phyloP scores from a whole-genome alignment of 768 basidiomycete species.

The Serendipita indica region DNA sequence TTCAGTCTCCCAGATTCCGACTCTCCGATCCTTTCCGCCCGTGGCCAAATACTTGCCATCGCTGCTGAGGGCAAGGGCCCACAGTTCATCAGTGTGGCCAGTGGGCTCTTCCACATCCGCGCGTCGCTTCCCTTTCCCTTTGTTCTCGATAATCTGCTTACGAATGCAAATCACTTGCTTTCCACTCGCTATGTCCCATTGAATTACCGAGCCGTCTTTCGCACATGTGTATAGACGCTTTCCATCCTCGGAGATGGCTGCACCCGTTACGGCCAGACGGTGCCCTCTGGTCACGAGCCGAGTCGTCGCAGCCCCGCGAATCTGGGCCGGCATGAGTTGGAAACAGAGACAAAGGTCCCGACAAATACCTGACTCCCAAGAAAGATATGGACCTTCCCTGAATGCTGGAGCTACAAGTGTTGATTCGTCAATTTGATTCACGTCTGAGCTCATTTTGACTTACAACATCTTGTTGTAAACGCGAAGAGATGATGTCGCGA shows the following conservation, averaged over 20 bases:
- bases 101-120: constrained; percentile 27
- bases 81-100: constrained; percentile 80
- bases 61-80: constrained; percentile 66
- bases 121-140: constrained; percentile 37
- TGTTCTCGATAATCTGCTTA: constrained; percentile 45
- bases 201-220: constrained; percentile 81
- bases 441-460: constrained; percentile 15
- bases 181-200: constrained; percentile 64
- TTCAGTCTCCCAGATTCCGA: constrained; percentile 79
- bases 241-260: constrained; percentile 58
- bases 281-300: constrained; percentile 56
- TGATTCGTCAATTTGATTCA: neutral
- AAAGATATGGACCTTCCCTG: constrained; percentile 74
- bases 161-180: constrained; percentile 42
- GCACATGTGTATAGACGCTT: constrained; percentile 72
- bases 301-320: constrained; percentile 26
- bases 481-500: constrained; percentile 75
- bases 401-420: constrained; percentile 52
- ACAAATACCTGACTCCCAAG: constrained; percentile 53
- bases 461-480: constrained; percentile 80
- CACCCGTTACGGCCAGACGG: constrained; percentile 65
- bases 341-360: neutral
- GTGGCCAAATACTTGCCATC: constrained; percentile 80
- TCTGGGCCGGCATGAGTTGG: constrained; percentile 8
- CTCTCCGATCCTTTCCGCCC: constrained; percentile 65